A percentile compares a stretch with the other conserved stretches of the same genome.
These are phyloP conservation scores for Penicillium waksmanii DNA, from an alignment of 495 filamentous ascomycete genomes.

Conservation along the genomic window DNA sequence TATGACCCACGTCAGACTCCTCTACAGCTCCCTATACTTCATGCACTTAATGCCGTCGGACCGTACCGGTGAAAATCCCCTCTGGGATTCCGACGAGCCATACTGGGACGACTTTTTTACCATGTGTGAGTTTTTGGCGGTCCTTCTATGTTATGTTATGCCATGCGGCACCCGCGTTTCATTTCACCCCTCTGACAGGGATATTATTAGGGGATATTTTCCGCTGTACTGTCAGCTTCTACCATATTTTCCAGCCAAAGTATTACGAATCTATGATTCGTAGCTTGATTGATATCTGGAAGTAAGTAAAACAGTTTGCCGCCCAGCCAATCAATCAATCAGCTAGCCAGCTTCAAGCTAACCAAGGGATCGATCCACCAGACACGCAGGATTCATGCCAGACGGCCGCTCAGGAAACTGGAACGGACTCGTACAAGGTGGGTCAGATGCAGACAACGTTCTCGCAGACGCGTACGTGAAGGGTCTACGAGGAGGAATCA, in stretches of 20 bases:
- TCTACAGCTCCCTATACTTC: constrained; percentile 72
- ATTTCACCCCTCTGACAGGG: background rate
- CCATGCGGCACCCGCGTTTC: background rate
- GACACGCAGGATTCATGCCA: constrained; percentile 58
- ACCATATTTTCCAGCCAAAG: constrained; percentile 68
- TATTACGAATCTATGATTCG: constrained; percentile 67
- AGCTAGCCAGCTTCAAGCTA: too few species aligned
- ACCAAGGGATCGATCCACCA: constrained; percentile 9
- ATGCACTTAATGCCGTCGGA: constrained; percentile 72
- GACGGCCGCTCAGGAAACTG: constrained; percentile 63
- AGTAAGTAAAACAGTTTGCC: constrained; percentile 24
- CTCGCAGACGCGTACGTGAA: constrained; percentile 43
- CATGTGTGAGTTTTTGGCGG: constrained; percentile 30
- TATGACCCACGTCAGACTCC: constrained; percentile 63
- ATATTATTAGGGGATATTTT: constrained; percentile 38
- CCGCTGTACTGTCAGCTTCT: constrained; percentile 51
- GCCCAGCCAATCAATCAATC: background rate
- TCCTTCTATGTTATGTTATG: background rate
- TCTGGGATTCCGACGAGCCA: constrained; percentile 68
- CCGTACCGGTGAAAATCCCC: constrained; percentile 73
- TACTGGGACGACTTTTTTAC: constrained; percentile 66
- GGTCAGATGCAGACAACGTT: constrained; percentile 64
- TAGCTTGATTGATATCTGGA: constrained; percentile 50
- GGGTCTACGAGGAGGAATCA: constrained; percentile 54
- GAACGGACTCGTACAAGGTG: constrained; percentile 73